These are phyloP conservation scores for Tetrapyrgos nigripes DNA, from an alignment of 1,284 basidiomycete species.

Conservation along the genomic window DNA sequence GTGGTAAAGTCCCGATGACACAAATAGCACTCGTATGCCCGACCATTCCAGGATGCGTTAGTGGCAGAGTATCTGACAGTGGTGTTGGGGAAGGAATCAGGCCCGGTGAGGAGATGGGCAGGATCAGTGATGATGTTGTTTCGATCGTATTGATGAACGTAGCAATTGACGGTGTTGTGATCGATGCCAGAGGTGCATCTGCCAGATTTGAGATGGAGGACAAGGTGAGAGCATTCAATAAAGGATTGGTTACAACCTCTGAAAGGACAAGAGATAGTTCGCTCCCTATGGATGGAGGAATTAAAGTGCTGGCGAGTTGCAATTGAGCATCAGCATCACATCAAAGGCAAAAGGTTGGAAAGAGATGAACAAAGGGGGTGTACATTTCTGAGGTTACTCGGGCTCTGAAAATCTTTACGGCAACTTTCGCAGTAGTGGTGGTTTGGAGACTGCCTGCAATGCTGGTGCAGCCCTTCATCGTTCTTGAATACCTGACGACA, in stretches of 20 bases:
- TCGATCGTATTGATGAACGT: conserved; percentile 39
- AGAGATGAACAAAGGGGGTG: conserved; percentile 6
- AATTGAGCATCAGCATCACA: background rate
- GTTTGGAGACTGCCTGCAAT: conserved; percentile 45
- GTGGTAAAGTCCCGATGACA: conserved; percentile 48
- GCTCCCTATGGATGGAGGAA: conserved; percentile 18
- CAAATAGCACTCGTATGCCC: conserved; percentile 58
- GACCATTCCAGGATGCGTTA: conserved; percentile 50
- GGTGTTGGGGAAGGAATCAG: conserved; percentile 17
- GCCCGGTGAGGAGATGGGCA: conserved; percentile 39
- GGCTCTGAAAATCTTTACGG: conserved; percentile 46
- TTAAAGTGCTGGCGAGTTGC: conserved; percentile 25
- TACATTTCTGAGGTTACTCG: conserved; percentile 41
- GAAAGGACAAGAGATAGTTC: conserved; percentile 43
- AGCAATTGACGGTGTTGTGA: conserved; percentile 40
- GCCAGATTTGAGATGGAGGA: conserved; percentile 54
- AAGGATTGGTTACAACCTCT: conserved; percentile 45
- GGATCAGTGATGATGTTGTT: conserved; percentile 42
- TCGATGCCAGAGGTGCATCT: conserved; percentile 45
- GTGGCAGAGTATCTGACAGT: conserved; percentile 49
- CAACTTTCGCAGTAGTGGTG: conserved; percentile 58
- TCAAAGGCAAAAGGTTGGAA: too few relatives aligned
- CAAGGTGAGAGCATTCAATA: conserved; percentile 49
- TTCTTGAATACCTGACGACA: conserved; percentile 49
- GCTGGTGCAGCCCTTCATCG: conserved; percentile 46